Conservation (phyloP, 176 grass and related monocot genomes). For the Oryza longistaminata region DNA sequence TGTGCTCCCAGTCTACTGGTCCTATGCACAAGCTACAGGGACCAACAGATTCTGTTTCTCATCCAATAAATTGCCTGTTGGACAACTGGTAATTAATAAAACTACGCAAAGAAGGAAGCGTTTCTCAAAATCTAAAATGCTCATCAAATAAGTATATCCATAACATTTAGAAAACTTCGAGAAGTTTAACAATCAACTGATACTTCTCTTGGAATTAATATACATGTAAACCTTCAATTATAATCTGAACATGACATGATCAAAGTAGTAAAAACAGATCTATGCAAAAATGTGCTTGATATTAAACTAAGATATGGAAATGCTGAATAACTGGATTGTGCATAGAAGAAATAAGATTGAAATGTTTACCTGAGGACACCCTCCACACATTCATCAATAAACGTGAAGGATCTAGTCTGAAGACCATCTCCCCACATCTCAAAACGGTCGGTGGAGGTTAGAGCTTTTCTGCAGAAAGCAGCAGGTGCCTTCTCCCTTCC, state of each 20-base stretch:
- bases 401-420: constrained; percentile 65
- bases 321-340: neutral
- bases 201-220: neutral
- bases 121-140: constrained; percentile 15
- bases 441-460: constrained; percentile 48
- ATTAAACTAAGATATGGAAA: constrained; percentile 16
- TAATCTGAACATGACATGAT: neutral
- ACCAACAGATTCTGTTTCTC: neutral
- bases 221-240: neutral
- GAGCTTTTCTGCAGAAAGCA: constrained; percentile 61
- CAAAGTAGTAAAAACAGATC: neutral
- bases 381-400: constrained; percentile 79
- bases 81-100: neutral
- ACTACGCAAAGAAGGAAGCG: neutral
- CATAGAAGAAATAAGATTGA: neutral
- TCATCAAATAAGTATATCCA: neutral
- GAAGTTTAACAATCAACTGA: constrained; percentile 2
- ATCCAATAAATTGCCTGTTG: constrained; percentile 7
- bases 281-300: constrained; percentile 7
- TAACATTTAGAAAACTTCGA: neutral
- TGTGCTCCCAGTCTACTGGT: neutral
- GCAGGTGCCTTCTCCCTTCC: constrained; percentile 66
- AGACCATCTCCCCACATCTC: constrained; percentile 67
- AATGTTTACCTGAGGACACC: constrained; percentile 53
- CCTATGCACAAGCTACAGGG: neutral